Conservation (phyloP, 257 asterid genomes). For the Solanum sejunctum region DNA sequence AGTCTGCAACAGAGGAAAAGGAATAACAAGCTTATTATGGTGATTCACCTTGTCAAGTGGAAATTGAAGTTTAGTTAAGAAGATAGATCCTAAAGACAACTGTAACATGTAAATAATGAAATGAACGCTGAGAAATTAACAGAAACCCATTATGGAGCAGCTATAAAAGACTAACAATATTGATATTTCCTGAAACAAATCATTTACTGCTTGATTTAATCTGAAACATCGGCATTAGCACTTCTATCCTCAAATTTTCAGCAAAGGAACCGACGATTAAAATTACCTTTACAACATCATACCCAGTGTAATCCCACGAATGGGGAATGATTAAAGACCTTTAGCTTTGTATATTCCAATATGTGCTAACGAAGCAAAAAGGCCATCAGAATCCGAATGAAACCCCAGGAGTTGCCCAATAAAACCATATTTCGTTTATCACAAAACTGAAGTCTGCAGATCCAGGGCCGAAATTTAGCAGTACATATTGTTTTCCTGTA, state of each 20-base stretch:
- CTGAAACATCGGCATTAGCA: background rate
- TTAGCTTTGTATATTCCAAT: background rate
- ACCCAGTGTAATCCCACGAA: background rate
- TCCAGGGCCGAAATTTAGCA: background rate
- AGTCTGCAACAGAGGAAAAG: slow-evolving; percentile 35
- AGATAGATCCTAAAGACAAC: background rate
- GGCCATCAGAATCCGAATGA: background rate
- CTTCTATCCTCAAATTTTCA: background rate
- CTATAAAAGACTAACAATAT: background rate
- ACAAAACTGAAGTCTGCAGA: background rate
- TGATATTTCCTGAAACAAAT: background rate
- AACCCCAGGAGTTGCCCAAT: background rate
- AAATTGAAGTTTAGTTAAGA: background rate
- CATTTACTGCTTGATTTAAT: background rate
- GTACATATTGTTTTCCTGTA: background rate
- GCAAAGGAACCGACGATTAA: background rate
- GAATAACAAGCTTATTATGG: background rate
- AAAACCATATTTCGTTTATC: background rate
- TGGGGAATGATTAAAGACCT: background rate
- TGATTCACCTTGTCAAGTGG: background rate
- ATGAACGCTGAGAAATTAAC: background rate
- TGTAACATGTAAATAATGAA: background rate
- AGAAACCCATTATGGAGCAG: background rate
- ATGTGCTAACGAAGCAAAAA: background rate
- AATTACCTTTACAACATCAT: background rate